phyloP scores from a whole-genome alignment of 2,329 filamentous ascomycete genomes.

The Penicillium sumatraense region DNA sequence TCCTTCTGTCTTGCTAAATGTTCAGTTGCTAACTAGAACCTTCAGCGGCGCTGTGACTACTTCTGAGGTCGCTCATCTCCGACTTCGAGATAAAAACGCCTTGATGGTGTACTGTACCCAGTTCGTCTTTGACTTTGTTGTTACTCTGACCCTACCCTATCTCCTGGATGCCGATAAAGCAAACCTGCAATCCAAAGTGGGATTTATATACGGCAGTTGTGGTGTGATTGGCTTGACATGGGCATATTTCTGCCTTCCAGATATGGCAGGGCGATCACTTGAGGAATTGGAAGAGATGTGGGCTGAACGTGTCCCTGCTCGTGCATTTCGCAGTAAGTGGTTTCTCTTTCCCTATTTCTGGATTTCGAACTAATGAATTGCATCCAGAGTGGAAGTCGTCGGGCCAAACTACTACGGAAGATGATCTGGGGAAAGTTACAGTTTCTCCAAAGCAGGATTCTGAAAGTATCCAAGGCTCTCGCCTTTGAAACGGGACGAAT shows the following conservation, averaged over 20 bases:
- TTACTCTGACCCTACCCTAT: slow-evolving; percentile 8
- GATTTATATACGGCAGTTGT: slow-evolving; percentile 33
- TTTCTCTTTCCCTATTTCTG: background rate
- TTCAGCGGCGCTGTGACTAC: slow-evolving; percentile 7
- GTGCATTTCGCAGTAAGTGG: background rate
- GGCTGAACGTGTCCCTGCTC: slow-evolving; percentile 21
- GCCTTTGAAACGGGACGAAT: no score
- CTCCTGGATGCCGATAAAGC: slow-evolving; percentile 14
- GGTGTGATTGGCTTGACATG: slow-evolving; percentile 24
- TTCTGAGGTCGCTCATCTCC: slow-evolving; percentile 9
- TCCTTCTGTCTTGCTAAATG: background rate
- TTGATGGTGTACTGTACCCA: slow-evolving; percentile 9
- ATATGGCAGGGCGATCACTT: slow-evolving; percentile 31
- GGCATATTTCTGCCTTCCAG: slow-evolving; percentile 31
- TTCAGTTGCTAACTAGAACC: background rate
- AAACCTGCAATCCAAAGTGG: slow-evolving; percentile 32
- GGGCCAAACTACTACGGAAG: background rate
- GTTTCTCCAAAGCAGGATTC: background rate
- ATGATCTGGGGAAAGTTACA: background rate
- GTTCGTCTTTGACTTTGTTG: slow-evolving; percentile 12
- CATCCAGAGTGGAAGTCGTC: background rate
- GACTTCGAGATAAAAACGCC: slow-evolving; percentile 10
- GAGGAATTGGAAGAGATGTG: slow-evolving; percentile 40
- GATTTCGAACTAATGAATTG: background rate
- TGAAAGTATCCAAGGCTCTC: background rate